Evolutionary conservation across 345 rosid species (phyloP).

Genomic region (Psidium friedrichsthalianum): DNA sequence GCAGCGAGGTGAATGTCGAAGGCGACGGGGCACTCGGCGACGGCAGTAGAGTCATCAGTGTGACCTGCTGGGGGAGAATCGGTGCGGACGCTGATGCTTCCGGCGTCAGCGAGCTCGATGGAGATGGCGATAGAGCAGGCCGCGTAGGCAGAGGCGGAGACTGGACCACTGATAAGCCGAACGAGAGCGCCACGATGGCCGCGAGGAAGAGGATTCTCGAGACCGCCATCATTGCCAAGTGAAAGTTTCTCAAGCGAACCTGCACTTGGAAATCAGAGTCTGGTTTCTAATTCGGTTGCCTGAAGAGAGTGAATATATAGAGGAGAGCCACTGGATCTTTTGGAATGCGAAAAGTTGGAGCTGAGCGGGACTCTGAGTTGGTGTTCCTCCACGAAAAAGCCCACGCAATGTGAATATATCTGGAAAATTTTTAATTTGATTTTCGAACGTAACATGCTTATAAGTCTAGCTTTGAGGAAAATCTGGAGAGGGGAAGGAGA

Average conservation of each 20-base stretch:
- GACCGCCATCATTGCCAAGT: neutral
- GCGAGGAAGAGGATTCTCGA: neutral
- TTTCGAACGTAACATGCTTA: neutral
- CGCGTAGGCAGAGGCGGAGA: neutral
- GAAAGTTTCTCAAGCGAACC: neutral
- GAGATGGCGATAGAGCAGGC: neutral
- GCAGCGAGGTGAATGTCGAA: neutral
- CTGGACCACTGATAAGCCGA: neutral
- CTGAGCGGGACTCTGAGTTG: neutral
- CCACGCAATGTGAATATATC: neutral
- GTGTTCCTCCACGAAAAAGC: neutral
- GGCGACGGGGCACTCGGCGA: neutral
- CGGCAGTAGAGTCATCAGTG: neutral
- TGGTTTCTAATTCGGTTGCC: neutral
- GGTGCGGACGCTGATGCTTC: neutral
- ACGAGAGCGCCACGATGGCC: neutral
- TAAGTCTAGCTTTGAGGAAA: neutral
- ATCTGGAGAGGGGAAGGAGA: neutral
- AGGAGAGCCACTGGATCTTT: neutral
- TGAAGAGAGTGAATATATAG: neutral
- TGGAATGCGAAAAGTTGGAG: neutral
- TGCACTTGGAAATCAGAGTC: neutral
- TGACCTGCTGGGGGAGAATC: neutral
- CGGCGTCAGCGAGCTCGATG: neutral
- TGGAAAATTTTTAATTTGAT: neutral